Conservation (phyloP, 306 rosid species). For the Bauhinia variegata region DNA sequence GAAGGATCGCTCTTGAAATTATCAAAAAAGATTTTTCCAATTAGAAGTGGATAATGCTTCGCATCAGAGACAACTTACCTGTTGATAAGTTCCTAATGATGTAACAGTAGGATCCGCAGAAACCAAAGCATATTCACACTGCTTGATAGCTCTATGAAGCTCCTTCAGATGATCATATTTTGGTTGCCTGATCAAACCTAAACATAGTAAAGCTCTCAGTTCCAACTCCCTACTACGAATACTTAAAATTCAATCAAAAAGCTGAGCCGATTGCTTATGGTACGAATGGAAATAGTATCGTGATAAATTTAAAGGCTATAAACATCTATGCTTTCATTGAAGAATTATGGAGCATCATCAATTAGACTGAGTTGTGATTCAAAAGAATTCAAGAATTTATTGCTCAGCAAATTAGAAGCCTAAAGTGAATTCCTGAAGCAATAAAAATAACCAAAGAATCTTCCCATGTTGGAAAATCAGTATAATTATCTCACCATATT, state of each 20-base stretch:
- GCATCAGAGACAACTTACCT: constrained; percentile 54
- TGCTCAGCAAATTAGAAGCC: background rate
- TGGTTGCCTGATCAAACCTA: constrained; percentile 89
- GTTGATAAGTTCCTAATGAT: constrained; percentile 75
- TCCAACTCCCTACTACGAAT: constrained; percentile 1
- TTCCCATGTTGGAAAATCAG: constrained; percentile 6
- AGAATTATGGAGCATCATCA: constrained; percentile 5
- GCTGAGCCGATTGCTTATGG: background rate
- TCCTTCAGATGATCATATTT: constrained; percentile 84
- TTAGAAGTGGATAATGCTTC: constrained; percentile 18
- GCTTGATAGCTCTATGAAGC: constrained; percentile 83
- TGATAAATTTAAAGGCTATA: constrained; percentile 17
- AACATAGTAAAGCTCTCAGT: constrained; percentile 24
- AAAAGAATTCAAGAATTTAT: too few relatives aligned
- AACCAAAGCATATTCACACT: constrained; percentile 81
- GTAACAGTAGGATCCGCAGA: constrained; percentile 76
- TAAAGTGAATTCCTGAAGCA: background rate
- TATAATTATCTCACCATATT: constrained; percentile 68
- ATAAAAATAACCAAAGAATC: constrained; percentile 6
- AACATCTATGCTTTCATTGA: too few relatives aligned
- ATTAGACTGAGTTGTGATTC: too few relatives aligned
- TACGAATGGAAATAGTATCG: background rate
- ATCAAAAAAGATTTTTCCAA: background rate
- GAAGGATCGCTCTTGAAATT: constrained; percentile 25
- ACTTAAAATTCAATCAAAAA: too few relatives aligned